Conservation (phyloP, 768 basidiomycete genomes). For the Boletus reticuloceps region DNA sequence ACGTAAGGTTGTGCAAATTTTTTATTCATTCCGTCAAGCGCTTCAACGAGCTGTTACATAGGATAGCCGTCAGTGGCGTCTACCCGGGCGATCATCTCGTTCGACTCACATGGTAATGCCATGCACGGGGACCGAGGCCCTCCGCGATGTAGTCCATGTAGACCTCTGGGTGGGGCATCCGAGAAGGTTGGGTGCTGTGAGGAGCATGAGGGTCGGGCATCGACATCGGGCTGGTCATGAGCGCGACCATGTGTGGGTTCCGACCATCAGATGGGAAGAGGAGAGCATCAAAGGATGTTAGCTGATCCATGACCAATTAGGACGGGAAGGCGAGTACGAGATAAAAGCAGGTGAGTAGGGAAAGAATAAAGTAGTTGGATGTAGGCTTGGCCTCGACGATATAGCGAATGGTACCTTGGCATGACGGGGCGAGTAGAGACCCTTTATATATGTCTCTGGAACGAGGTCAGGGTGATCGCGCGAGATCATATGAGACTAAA, state of each 20-base stretch:
- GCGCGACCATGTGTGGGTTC: conserved; percentile 65
- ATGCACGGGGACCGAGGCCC: conserved; percentile 60
- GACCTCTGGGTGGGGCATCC: conserved; percentile 80
- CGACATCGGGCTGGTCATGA: conserved; percentile 67
- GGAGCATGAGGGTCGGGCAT: conserved; percentile 43
- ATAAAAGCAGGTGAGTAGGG: conserved; percentile 13
- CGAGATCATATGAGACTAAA: conserved; percentile 21
- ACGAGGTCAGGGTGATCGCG: conserved; percentile 40
- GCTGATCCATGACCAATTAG: conserved; percentile 54
- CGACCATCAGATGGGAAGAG: conserved; percentile 79
- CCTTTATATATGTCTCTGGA: conserved; percentile 32
- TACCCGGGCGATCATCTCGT: conserved; percentile 12
- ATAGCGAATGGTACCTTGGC: conserved; percentile 20
- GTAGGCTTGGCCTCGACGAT: conserved; percentile 10
- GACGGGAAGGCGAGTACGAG: conserved; percentile 13
- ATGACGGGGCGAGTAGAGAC: conserved; percentile 17
- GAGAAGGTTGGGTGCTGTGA: conserved; percentile 46
- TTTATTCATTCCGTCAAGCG: conserved; percentile 76
- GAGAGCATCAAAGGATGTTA: conserved; percentile 64
- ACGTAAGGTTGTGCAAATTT: conserved; percentile 80
- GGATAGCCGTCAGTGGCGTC: conserved; percentile 15
- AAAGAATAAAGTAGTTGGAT: conserved; percentile 19
- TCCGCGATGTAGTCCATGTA: conserved; percentile 87
- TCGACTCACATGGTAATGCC: conserved; percentile 67
- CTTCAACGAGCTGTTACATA: conserved; percentile 57